Base-by-base conservation (phyloP, 805 yeast genomes). In the Monosporozyma servazzii region DNA sequence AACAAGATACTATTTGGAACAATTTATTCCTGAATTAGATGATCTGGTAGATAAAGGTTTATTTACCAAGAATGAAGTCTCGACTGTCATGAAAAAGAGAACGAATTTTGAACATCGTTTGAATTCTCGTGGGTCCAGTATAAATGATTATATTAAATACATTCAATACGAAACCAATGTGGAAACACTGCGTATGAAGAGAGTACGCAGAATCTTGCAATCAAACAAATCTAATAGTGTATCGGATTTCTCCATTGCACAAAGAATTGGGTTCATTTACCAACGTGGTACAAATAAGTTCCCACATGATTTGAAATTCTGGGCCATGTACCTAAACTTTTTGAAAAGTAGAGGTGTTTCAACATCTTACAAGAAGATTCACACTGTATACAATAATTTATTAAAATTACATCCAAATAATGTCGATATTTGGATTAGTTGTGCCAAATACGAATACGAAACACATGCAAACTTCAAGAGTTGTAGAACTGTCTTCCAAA, bases 41-140 rank as follows among this genome's bases (percentile, higher is more conserved):
- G 99, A 91, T 61, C 77, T 93, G 33, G 81, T 84, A 53, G 79
- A 79, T 52, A 84, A 87, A 61, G 89, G 89, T 3, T 74, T 93
- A 5, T 93, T 93, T 67, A 84, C 81, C 42, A 86, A 86, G 59
- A 79, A 78, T 58, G 99, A 93, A 69, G 81, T 89, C 57, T 81
- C 84, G 41, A 76, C 78, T 73, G 84, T 93, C 50, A 88, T 91
- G 88, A 83, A 93, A 70, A 80, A 89, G 64, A 79, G 99, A 71
- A 91, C 97, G 0, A 97, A 90, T 69, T 93, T 89, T 61, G 99
- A 93, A 69, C 96, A 93, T 66, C 72, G 96, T 52, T 79, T 93
- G 50, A 78, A 79, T 45, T 87, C 95, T 43, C 77, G 98, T 67
- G 95, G 93, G 1, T 80, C 90, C 11, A 81, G 78, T 56, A 78